phyloP scores from a whole-genome alignment of 768 basidiomycete genomes.

The Amanita thiersii region DNA sequence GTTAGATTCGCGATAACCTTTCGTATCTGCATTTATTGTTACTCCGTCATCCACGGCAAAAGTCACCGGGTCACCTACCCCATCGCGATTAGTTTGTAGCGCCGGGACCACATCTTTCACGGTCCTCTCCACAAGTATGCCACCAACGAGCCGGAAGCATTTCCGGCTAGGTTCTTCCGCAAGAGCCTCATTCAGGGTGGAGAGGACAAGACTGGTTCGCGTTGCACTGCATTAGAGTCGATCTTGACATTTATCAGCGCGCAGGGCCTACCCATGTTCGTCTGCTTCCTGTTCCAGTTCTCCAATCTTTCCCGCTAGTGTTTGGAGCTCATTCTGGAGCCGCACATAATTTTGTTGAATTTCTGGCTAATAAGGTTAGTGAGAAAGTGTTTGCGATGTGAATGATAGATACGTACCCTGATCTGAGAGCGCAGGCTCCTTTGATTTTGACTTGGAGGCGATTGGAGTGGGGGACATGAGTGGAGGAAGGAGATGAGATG shows the following conservation, averaged over 20 bases:
- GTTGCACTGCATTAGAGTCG: constrained; percentile 3
- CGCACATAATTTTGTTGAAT: constrained; percentile 77
- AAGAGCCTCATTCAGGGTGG: constrained; percentile 77
- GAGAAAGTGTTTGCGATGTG: constrained; percentile 17
- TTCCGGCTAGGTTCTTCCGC: constrained; percentile 83
- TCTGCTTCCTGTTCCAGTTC: constrained; percentile 95
- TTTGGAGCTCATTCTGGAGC: constrained; percentile 83
- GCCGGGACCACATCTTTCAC: constrained; percentile 92
- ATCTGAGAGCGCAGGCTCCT: constrained; percentile 49
- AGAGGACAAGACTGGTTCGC: constrained; percentile 67
- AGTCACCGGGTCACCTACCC: constrained; percentile 42
- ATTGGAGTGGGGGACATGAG: constrained; percentile 34
- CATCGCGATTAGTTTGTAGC: constrained; percentile 81
- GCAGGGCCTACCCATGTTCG: constrained; percentile 74
- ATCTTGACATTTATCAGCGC: not conserved
- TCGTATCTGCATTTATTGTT: constrained; percentile 51
- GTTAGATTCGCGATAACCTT: constrained; percentile 71
- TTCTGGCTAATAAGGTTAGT: constrained; percentile 54
- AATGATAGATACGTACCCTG: constrained; percentile 48
- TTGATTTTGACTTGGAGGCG: constrained; percentile 48
- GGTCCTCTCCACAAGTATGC: constrained; percentile 91
- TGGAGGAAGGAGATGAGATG: constrained; percentile 13
- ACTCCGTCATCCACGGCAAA: constrained; percentile 9
- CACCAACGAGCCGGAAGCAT: constrained; percentile 95
- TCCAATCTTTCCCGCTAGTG: constrained; percentile 89